Conservation (phyloP, 2,329 filamentous ascomycete genomes). For the Aureobasidium leucospermi region DNA sequence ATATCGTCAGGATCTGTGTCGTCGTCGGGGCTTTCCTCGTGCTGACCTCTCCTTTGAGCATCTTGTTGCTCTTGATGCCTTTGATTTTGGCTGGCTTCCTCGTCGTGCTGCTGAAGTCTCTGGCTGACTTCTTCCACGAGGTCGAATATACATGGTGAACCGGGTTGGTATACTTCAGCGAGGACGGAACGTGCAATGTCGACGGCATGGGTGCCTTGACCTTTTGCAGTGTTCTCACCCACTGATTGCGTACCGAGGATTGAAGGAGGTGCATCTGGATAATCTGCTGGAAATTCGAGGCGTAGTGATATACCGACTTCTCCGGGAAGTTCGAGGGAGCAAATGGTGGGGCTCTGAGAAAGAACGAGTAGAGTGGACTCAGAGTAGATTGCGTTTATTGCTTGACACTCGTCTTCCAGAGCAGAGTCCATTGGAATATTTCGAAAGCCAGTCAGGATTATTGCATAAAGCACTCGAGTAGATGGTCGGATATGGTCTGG, state of each 20-base stretch:
- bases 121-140: constrained; percentile 57
- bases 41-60: constrained; percentile 26
- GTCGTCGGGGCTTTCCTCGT: background rate
- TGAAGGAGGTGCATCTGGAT: constrained; percentile 66
- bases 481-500: background rate
- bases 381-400: constrained; percentile 79
- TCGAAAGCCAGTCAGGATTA: background rate
- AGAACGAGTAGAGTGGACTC: constrained; percentile 48
- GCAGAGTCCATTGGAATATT: constrained; percentile 12
- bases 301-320: constrained; percentile 47
- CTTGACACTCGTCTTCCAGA: constrained; percentile 66
- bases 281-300: constrained; percentile 62
- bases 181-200: constrained; percentile 61
- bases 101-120: constrained; percentile 28
- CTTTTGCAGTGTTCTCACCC: constrained; percentile 57
- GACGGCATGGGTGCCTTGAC: constrained; percentile 66
- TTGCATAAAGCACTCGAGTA: background rate
- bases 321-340: constrained; percentile 61
- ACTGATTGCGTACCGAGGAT: constrained; percentile 75
- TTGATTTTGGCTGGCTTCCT: constrained; percentile 14
- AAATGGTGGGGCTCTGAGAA: constrained; percentile 29
- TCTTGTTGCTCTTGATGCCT: constrained; percentile 23
- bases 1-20: constrained; percentile 24
- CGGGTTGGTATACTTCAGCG: constrained; percentile 59
- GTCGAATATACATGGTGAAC: constrained; percentile 82